Conservation (phyloP, 208 protist species). For the Acanthamoeba divionensis region DNA sequence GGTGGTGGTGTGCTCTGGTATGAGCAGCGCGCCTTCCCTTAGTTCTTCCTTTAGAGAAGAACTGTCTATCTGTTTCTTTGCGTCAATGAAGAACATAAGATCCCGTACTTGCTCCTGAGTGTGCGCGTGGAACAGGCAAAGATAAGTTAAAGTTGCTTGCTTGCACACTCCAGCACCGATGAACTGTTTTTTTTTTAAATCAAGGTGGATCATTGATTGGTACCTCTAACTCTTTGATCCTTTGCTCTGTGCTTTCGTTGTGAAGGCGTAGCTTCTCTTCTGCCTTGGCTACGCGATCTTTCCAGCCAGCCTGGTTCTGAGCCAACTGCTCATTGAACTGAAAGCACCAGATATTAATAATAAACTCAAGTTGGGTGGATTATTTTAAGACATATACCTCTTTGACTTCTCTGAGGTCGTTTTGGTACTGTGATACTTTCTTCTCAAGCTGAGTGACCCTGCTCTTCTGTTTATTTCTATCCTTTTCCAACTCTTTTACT, state of each 20-base stretch:
- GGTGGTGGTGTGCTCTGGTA: background rate
- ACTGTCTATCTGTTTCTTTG: slow-evolving; percentile 64
- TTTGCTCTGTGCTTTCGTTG: slow-evolving; percentile 45
- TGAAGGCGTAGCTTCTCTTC: background rate
- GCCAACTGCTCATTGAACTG: slow-evolving; percentile 19
- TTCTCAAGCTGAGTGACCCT: slow-evolving; percentile 47
- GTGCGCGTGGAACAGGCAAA: background rate
- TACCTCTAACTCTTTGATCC: slow-evolving; percentile 46
- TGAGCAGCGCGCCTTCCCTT: slow-evolving; percentile 6
- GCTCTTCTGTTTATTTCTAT: slow-evolving; percentile 32
- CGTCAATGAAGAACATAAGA: slow-evolving; percentile 77
- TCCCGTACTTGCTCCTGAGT: slow-evolving; percentile 71
- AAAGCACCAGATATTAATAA: background rate
- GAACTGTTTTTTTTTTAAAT: too few species aligned
- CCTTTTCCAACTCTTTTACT: slow-evolving; percentile 57
- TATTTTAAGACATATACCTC: background rate
- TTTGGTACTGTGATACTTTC: background rate
- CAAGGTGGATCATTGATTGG: background rate
- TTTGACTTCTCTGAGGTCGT: background rate
- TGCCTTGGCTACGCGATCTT: background rate
- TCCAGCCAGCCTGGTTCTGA: slow-evolving; percentile 13
- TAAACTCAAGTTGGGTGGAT: background rate
- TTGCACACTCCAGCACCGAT: too few species aligned
- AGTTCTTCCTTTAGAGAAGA: background rate
- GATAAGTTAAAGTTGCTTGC: too few species aligned